phyloP scores from a whole-genome alignment of 2,329 filamentous ascomycete species.

The Stachybotrys echinatus region DNA sequence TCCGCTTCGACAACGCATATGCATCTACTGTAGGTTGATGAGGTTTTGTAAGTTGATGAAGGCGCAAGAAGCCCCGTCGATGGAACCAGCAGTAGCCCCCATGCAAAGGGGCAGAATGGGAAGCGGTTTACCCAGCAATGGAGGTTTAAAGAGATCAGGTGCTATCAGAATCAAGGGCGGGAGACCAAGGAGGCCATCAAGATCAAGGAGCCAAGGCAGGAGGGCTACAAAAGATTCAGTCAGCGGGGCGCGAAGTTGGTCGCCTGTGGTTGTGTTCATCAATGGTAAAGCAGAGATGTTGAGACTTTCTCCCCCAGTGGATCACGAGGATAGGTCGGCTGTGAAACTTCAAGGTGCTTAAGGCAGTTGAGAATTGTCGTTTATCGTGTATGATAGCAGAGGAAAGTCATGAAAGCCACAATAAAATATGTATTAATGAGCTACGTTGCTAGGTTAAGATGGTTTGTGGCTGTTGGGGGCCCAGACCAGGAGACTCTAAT shows the following conservation, averaged over 20 bases:
- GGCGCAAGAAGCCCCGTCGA: background rate
- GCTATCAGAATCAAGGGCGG: background rate
- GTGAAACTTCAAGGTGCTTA: too few relatives aligned
- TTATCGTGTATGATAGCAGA: too few relatives aligned
- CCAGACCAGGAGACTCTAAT: slow-evolving; percentile 3
- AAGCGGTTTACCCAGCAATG: too few relatives aligned
- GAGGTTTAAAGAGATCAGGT: too few relatives aligned
- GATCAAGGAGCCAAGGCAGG: too few relatives aligned
- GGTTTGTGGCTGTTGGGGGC: background rate
- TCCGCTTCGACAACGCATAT: background rate
- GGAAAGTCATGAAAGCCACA: too few relatives aligned
- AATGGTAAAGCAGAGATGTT: background rate
- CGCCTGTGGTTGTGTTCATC: background rate
- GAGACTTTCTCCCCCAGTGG: background rate
- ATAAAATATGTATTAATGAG: background rate
- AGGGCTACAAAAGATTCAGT: background rate
- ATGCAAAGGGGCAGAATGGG: too few relatives aligned
- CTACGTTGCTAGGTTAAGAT: background rate
- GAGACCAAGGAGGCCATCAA: background rate
- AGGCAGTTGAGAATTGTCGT: too few relatives aligned
- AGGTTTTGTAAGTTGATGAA: background rate
- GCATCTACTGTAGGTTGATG: background rate
- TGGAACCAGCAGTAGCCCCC: background rate
- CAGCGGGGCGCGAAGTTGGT: background rate
- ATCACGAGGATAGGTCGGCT: too few relatives aligned